Evolutionary conservation across 2,329 filamentous ascomycete genomes (phyloP).

Genomic region (Dendrostoma leiphaemia): DNA sequence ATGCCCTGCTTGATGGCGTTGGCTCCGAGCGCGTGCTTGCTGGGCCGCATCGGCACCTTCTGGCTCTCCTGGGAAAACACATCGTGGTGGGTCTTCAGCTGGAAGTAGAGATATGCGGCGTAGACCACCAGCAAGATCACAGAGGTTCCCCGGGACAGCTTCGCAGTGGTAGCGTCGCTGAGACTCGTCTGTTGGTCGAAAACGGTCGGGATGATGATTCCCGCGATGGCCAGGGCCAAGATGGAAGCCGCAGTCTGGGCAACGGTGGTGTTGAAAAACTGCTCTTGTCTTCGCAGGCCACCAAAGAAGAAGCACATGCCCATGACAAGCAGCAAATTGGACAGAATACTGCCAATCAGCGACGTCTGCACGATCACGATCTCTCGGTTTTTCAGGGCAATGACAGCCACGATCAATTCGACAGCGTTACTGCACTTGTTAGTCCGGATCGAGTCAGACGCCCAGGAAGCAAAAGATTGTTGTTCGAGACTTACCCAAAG

Average conservation of each 20-base stretch:
- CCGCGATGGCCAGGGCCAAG: conserved; percentile 74
- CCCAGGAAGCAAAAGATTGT: neutral
- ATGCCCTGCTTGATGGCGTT: conserved; percentile 39
- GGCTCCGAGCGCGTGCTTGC: conserved; percentile 25
- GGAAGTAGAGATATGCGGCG: conserved; percentile 81
- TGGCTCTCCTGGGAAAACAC: conserved; percentile 80
- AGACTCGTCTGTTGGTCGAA: conserved; percentile 59
- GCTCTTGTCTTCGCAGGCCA: conserved; percentile 73
- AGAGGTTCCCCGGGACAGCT: conserved; percentile 69
- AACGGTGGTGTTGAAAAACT: conserved; percentile 89
- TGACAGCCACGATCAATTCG: conserved; percentile 83
- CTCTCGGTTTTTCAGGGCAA: conserved; percentile 72
- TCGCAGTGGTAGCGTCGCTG: conserved; percentile 49
- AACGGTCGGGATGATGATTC: conserved; percentile 85
- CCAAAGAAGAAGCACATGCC: conserved; percentile 93
- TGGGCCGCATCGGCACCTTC: conserved; percentile 58
- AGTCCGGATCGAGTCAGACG: conserved; percentile 17
- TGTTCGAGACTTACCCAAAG: conserved; percentile 63
- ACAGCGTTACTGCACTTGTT: conserved; percentile 65
- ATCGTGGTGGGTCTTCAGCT: conserved; percentile 77
- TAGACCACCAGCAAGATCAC: conserved; percentile 85
- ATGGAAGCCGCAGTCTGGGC: conserved; percentile 85
- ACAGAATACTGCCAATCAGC: conserved; percentile 86
- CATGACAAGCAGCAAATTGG: conserved; percentile 83
- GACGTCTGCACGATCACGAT: conserved; percentile 90